Percentiles rank a stretch among this genome's conserved stretches.
phyloP scores from a whole-genome alignment of 2,329 filamentous ascomycete genomes.

The Ophiostoma fasciatum region DNA sequence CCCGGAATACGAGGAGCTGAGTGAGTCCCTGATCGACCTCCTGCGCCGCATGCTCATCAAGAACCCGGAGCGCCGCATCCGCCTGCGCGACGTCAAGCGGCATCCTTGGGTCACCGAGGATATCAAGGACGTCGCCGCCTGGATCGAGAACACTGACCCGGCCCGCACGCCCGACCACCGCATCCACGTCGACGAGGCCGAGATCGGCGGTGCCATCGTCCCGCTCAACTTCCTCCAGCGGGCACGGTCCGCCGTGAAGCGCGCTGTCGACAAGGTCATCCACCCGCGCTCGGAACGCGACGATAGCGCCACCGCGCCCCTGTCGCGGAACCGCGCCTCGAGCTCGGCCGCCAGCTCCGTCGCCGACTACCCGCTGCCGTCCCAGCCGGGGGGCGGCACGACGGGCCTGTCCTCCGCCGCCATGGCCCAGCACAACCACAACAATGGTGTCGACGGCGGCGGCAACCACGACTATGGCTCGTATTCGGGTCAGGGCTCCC shows the following conservation, averaged over 20 bases:
- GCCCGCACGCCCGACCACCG: conserved; percentile 62
- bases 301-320: conserved; percentile 26
- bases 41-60: conserved; percentile 70
- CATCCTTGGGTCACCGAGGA: conserved; percentile 82
- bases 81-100: conserved; percentile 79
- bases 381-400: no score
- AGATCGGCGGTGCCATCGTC: conserved; percentile 80
- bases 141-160: conserved; percentile 93
- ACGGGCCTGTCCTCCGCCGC: no score
- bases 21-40: conserved; percentile 65
- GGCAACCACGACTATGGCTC: no score
- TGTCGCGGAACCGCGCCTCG: conserved; percentile 38
- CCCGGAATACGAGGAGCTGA: conserved; percentile 72
- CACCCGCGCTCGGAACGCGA: conserved; percentile 43
- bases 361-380: conserved; percentile 14
- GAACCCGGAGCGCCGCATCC: conserved; percentile 78
- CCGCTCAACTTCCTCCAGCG: conserved; percentile 78
- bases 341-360: conserved; percentile 52
- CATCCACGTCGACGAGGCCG: conserved; percentile 83
- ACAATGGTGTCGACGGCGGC: no score
- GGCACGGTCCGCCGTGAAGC: conserved; percentile 63
- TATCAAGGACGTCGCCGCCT: conserved; percentile 56
- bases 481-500: no score
- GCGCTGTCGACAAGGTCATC: conserved; percentile 48
- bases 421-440: no score